Evolutionary conservation across 805 yeast genomes (phyloP).

Genomic region (Myxozyma melibiosi): DNA sequence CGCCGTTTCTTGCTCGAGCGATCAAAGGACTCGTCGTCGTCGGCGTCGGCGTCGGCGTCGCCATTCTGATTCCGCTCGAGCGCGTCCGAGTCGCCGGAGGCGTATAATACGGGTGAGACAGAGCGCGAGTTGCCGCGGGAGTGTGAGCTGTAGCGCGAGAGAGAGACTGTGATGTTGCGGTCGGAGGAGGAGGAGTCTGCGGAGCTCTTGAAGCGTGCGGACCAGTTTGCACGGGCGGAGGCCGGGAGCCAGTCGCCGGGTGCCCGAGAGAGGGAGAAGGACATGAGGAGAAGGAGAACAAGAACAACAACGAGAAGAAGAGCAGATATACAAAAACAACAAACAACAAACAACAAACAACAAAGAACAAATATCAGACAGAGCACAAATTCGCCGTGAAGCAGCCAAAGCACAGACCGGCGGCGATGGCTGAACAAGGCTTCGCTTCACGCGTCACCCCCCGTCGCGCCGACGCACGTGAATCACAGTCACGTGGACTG

Average conservation of each 20-base stretch:
- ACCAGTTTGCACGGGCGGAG: conserved; percentile 20
- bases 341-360: not conserved
- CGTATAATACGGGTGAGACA: not conserved
- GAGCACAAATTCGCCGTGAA: too few relatives aligned
- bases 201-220: conserved; percentile 11
- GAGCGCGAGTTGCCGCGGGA: not conserved
- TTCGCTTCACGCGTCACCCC: too few relatives aligned
- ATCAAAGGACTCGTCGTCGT: not conserved
- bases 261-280: conserved; percentile 2
- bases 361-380: not conserved
- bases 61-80: not conserved
- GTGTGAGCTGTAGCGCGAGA: not conserved
- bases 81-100: not conserved
- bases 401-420: not conserved
- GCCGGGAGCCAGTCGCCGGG: conserved; percentile 23
- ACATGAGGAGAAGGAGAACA: not conserved
- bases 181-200: conserved; percentile 1
- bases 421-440: too few relatives aligned
- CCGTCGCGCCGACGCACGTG: too few relatives aligned
- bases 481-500: not conserved
- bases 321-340: not conserved
- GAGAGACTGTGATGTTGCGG: not conserved
- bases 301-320: not conserved
- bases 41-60: not conserved
- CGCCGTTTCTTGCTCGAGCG: not conserved